These are phyloP conservation scores for Neofusicoccum sp. DNA, from an alignment of 2,329 filamentous ascomycete genomes.

Conservation along the genomic window DNA sequence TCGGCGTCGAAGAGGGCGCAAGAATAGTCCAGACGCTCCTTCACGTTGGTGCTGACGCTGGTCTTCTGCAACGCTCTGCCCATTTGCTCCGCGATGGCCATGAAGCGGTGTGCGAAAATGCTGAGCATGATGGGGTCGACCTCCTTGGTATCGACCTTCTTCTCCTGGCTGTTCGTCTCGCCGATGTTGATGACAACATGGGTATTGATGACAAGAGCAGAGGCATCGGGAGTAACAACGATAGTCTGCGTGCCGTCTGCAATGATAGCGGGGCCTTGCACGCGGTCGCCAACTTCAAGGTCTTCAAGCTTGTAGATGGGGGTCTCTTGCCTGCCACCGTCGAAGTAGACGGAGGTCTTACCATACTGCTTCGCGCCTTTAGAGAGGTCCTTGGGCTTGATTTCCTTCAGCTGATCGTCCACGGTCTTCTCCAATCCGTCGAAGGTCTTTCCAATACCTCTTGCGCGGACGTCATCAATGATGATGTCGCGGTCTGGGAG, in stretches of 20 bases:
- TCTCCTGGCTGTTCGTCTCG: conserved; percentile 52
- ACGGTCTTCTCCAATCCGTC: conserved; percentile 76
- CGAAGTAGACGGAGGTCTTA: conserved; percentile 76
- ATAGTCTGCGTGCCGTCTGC: conserved; percentile 90
- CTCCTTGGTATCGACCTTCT: conserved; percentile 51
- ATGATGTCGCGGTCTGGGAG: conserved; percentile 83
- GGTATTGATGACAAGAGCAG: conserved; percentile 75
- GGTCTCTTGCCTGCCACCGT: conserved; percentile 73
- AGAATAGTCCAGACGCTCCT: conserved; percentile 79
- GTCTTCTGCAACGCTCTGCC: conserved; percentile 76
- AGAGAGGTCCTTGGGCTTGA: conserved; percentile 59
- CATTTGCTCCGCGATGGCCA: conserved; percentile 86
- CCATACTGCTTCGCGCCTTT: conserved; percentile 63
- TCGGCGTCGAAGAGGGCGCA: conserved; percentile 77
- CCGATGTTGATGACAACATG: conserved; percentile 87
- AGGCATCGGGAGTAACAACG: conserved; percentile 75
- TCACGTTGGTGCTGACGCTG: conserved; percentile 75
- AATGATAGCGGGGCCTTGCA: conserved; percentile 80
- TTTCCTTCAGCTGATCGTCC: conserved; percentile 73
- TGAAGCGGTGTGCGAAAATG: conserved; percentile 79
- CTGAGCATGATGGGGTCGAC: conserved; percentile 75
- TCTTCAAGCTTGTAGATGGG: conserved; percentile 80
- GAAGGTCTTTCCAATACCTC: conserved; percentile 87
- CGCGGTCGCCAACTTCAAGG: conserved; percentile 67
- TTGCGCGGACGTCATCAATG: conserved; percentile 82